Base-by-base conservation (phyloP, 2,329 filamentous ascomycete species). In the Beauveria asiatica region DNA sequence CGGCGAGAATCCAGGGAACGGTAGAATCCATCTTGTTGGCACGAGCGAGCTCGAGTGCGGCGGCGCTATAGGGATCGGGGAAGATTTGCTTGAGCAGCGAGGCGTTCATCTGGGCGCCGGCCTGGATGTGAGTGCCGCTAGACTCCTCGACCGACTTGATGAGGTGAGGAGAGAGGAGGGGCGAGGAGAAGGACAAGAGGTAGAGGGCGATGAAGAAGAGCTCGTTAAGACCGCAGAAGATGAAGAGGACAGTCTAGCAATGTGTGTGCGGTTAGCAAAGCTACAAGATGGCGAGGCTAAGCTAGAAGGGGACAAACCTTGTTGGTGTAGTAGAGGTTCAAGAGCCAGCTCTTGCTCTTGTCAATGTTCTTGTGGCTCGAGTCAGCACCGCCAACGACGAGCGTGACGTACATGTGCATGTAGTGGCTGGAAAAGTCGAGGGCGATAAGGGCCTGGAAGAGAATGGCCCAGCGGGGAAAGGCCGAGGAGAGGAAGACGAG, bases 121-220 rank as follows among this genome's bases (percentile, higher is more conserved):
- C 83, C 68, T 87, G 77, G 65, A 84, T 82, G 51, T 76, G 76
- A 57, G 78, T 78, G 59, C 79, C 78, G 59, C 70, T 71, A 48
- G 79, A 75, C 57, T 80, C 77, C 63, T 85, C 81, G 45, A 85
- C 79, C 13, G 83, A 78, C 67, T 84, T 78, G 64, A 87, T 85
- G 57, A 97, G 87, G 61, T 90, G 90, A 1, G 94, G 93, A 1
- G 91, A 94, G 59, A 97, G 84, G 42, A 86, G 83, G 2, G 93
- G 93, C 61, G 90, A 96, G 61, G 90, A 95, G 81, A 99, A 99
- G 68, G 92, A 97, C 62, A 99, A 87, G 58, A 99, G 88, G 78
- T 99, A 99, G 63, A 99, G 85, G 33, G 91, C 92, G 71, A 99
- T 97, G 81, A 99, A 99, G 82, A 97, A 99, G 65, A 92, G 77